These are phyloP conservation scores for Kluyveromyces sp. DNA, from an alignment of 1,139 yeast genomes.

Conservation along the genomic window DNA sequence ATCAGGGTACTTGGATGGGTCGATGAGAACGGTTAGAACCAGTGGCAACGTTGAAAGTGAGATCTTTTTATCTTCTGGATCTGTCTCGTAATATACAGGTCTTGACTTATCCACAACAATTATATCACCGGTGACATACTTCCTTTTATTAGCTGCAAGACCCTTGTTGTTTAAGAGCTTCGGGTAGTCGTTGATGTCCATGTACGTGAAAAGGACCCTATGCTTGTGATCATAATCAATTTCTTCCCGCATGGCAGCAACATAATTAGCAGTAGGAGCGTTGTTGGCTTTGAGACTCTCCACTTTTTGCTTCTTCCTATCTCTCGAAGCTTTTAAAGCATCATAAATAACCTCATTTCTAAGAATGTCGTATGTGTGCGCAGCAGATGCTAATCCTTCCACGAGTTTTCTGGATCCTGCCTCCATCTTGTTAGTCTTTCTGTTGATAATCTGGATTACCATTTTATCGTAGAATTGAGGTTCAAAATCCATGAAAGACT, in stretches of 20 bases:
- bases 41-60: slow-evolving; percentile 17
- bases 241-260: slow-evolving; percentile 43
- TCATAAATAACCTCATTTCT: slow-evolving; percentile 42
- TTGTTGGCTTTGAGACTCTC: slow-evolving; percentile 39
- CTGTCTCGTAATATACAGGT: slow-evolving; percentile 34
- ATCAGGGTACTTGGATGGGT: slow-evolving; percentile 15
- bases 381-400: slow-evolving; percentile 41
- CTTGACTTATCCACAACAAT: slow-evolving; percentile 35
- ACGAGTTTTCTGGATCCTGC: slow-evolving; percentile 27
- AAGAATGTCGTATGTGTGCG: slow-evolving; percentile 46
- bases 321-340: slow-evolving; percentile 36
- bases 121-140: slow-evolving; percentile 42
- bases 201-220: slow-evolving; percentile 43
- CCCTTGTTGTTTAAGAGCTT: slow-evolving; percentile 35
- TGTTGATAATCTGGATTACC: slow-evolving; percentile 48
- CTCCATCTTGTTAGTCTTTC: slow-evolving; percentile 31
- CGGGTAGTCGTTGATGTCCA: slow-evolving; percentile 42
- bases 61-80: slow-evolving; percentile 30
- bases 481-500: slow-evolving; percentile 36
- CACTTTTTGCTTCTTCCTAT: slow-evolving; percentile 39
- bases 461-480: slow-evolving; percentile 38
- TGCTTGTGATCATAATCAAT: slow-evolving; percentile 42
- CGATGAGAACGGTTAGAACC: slow-evolving; percentile 17
- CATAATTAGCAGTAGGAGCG: slow-evolving; percentile 37
- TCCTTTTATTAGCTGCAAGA: slow-evolving; percentile 37